Evolutionary conservation across 768 basidiomycete species (phyloP).

Genomic region (Amanita thiersii): DNA sequence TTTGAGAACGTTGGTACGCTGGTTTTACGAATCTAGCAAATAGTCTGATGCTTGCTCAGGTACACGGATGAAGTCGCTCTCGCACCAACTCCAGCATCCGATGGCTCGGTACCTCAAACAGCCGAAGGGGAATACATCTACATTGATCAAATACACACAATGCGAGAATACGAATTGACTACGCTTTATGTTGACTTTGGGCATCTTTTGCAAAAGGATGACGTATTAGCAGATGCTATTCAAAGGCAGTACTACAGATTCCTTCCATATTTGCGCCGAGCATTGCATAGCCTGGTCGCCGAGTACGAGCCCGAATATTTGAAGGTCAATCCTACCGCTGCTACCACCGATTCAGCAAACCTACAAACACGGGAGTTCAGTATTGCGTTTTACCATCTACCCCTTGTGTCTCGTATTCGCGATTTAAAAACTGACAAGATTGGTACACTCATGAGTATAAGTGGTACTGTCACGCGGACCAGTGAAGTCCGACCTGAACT

Average conservation of each 20-base stretch:
- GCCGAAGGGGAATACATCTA: slow-evolving; percentile 67
- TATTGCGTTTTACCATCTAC: slow-evolving; percentile 92
- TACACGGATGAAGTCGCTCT: slow-evolving; percentile 79
- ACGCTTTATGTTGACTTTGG: slow-evolving; percentile 96
- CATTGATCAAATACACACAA: slow-evolving; percentile 87
- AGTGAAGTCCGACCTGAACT: slow-evolving; percentile 96
- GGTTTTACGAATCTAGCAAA: slow-evolving; percentile 2
- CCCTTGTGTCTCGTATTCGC: slow-evolving; percentile 90
- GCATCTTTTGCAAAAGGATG: slow-evolving; percentile 84
- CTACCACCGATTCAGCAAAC: slow-evolving; percentile 78
- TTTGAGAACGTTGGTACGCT: slow-evolving; percentile 68
- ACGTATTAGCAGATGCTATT: slow-evolving; percentile 90
- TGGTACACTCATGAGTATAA: slow-evolving; percentile 90
- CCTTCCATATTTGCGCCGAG: slow-evolving; percentile 87
- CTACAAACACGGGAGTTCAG: slow-evolving; percentile 90
- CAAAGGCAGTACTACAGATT: slow-evolving; percentile 96
- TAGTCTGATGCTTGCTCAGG: slow-evolving; percentile 31
- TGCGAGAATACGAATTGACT: slow-evolving; percentile 91
- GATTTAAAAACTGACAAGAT: slow-evolving; percentile 91
- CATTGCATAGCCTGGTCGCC: slow-evolving; percentile 82
- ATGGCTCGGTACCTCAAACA: slow-evolving; percentile 50
- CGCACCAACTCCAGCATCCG: slow-evolving; percentile 72
- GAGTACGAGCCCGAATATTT: slow-evolving; percentile 91
- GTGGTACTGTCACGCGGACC: slow-evolving; percentile 94
- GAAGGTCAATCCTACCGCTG: slow-evolving; percentile 88